phyloP scores from a whole-genome alignment of 306 rosid species.

The Trichosanthes truncata region DNA sequence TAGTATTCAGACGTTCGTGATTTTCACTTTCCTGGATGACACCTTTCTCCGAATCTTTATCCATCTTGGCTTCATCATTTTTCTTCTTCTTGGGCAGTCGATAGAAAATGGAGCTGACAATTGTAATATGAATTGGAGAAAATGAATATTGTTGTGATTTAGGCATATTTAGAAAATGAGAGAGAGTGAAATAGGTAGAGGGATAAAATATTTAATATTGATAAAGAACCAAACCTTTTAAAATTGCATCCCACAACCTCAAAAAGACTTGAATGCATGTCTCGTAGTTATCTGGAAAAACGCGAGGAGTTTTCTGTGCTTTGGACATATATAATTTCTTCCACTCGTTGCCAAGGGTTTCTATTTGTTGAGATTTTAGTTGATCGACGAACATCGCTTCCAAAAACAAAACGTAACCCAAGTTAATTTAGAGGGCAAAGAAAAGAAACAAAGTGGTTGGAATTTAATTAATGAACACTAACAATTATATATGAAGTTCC shows the following conservation, averaged over 20 bases:
- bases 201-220: no score
- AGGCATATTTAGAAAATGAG: no score
- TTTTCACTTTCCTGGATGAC: background rate
- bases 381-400: conserved; percentile 14
- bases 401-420: conserved; percentile 31
- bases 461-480: no score
- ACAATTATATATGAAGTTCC: no score
- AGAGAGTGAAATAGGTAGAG: no score
- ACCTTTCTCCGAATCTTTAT: background rate
- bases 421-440: no score
- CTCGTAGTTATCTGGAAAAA: conserved; percentile 1
- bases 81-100: accelerated
- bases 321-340: background rate
- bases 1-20: no score
- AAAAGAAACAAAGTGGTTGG: no score
- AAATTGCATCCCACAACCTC: background rate
- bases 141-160: no score
- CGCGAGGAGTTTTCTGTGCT: background rate
- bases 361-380: no score
- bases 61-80: background rate
- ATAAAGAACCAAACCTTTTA: no score
- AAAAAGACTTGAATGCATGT: background rate
- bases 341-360: conserved; percentile 4
- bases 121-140: background rate
- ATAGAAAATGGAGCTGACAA: background rate